Conservation (phyloP, 306 rosid genomes). For the Vigna angularis region DNA sequence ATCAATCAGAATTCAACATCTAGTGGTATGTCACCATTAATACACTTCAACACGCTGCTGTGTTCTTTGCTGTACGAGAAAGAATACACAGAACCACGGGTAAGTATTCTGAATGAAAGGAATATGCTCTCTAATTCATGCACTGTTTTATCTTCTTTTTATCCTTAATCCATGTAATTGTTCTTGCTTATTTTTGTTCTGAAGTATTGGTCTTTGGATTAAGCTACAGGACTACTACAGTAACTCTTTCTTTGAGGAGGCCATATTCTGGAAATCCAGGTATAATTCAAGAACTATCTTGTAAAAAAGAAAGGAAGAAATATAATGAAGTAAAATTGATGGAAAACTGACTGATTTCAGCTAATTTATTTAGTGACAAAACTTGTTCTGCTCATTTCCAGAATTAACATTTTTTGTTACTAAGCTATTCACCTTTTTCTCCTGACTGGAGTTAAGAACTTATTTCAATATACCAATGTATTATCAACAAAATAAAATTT, state of each 20-base stretch:
- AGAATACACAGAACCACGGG: constrained; percentile 89
- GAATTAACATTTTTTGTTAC: constrained; percentile 21
- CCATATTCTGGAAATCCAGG: constrained; percentile 93
- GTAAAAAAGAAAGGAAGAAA: neutral
- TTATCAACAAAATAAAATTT: neutral
- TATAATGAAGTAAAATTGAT: neutral
- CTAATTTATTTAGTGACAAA: constrained; percentile 1
- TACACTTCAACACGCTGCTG: constrained; percentile 23
- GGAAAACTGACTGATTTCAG: neutral
- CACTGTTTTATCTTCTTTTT: constrained; percentile 9
- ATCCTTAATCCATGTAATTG: constrained; percentile 25
- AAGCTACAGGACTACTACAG: constrained; percentile 69
- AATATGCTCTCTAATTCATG: constrained; percentile 22
- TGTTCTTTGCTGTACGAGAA: constrained; percentile 38
- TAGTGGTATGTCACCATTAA: constrained; percentile 50
- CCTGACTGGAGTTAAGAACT: constrained; percentile 22
- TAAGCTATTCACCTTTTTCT: neutral
- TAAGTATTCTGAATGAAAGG: constrained; percentile 47
- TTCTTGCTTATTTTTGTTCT: constrained; percentile 38
- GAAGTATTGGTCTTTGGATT: constrained; percentile 44
- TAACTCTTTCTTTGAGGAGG: constrained; percentile 75
- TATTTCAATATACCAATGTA: neutral
- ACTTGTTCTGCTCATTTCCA: constrained; percentile 9
- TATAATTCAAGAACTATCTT: constrained; percentile 44
- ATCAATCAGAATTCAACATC: constrained; percentile 49